Conservation (phyloP, 2,329 filamentous ascomycete species). For the Lojkania enalia region DNA sequence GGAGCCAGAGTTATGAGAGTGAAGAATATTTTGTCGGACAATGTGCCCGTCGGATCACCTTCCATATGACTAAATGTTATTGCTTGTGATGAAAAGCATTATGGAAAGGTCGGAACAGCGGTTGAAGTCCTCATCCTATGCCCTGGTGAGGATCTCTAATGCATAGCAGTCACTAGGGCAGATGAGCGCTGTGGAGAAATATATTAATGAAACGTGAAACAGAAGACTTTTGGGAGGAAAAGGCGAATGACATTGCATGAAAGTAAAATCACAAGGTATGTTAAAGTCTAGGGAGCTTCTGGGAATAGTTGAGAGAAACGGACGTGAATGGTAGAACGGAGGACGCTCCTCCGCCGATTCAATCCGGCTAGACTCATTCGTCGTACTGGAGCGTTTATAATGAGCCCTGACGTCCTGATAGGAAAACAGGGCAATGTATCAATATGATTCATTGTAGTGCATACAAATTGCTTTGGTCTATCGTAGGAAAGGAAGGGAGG, state of each 20-base stretch:
- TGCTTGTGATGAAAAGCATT: too few species aligned
- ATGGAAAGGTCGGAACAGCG: too few species aligned
- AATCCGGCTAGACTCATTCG: slow-evolving; percentile 9
- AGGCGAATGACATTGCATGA: slow-evolving; percentile 12
- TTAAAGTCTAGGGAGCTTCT: slow-evolving; percentile 10
- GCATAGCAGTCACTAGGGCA: slow-evolving; percentile 3
- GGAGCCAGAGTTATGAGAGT: too few species aligned
- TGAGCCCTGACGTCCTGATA: not conserved
- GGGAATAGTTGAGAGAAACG: slow-evolving; percentile 6
- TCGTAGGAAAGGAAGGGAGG: not conserved
- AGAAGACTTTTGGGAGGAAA: not conserved
- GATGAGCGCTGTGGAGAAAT: slow-evolving; percentile 6
- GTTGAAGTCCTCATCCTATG: too few species aligned
- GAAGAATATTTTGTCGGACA: too few species aligned
- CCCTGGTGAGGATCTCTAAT: slow-evolving; percentile 5
- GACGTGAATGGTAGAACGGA: slow-evolving; percentile 13
- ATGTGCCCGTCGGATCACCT: too few species aligned
- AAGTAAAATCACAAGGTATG: slow-evolving; percentile 10
- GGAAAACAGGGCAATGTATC: slow-evolving; percentile 10
- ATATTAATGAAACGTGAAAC: slow-evolving; percentile 16
- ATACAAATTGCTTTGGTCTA: too few species aligned
- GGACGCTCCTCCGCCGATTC: slow-evolving; percentile 12
- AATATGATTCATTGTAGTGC: slow-evolving; percentile 9
- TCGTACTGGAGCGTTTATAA: slow-evolving; percentile 1
- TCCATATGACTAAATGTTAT: too few species aligned